Base-by-base conservation (phyloP, 1,284 basidiomycete species). In the Apiotrichum akiyoshidainum region DNA sequence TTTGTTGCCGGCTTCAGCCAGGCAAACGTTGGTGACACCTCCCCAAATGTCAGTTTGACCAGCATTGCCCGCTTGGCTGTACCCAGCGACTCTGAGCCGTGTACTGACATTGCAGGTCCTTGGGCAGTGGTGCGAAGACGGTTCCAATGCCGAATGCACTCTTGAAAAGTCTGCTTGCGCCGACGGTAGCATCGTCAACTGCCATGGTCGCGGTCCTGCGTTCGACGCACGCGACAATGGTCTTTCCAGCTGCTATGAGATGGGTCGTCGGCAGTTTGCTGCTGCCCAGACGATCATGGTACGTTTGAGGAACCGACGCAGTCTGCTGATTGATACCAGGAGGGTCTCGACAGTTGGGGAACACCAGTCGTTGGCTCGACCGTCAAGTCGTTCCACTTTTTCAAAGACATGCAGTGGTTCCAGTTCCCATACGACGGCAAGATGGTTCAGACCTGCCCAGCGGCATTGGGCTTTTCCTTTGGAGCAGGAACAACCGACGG, bases 1-100 rank as follows among this genome's bases (percentile, higher is more conserved):
- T 61, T 61, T n/a, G 60, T 61, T 5, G 60, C 60, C 3, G 60
- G 54, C 14, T 61, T 58, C 60, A 58, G 57, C 13, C 56, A 61
- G 41, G 57, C 57, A 16, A 58, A 56, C 21, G 60, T 58, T 21
- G 60, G 60, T 13, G 60, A 61, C 33, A 48, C 46, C 4, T 53
- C 50, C 2, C 57, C 57, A 14, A 58, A 58, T 44, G 51, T 58
- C 3, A 3, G 26, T 31, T n/a, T n/a, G n/a, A 31, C 4, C 26
- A 31, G 26, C 26, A 31, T 3, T 31, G 4, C 3, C 26, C 26
- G 26, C 26, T 31, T 7, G 26, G 26, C 26, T 31, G 26, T 31
- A 7, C 26, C 26, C 26, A 31, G 26, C 26, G 26, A 3, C 7
- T 31, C 7, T 31, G 26, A 31, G 3, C 7, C 7, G 26, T 31